Evolutionary conservation across 331 rosid species (phyloP).

Genomic region (Quercus lobata): DNA sequence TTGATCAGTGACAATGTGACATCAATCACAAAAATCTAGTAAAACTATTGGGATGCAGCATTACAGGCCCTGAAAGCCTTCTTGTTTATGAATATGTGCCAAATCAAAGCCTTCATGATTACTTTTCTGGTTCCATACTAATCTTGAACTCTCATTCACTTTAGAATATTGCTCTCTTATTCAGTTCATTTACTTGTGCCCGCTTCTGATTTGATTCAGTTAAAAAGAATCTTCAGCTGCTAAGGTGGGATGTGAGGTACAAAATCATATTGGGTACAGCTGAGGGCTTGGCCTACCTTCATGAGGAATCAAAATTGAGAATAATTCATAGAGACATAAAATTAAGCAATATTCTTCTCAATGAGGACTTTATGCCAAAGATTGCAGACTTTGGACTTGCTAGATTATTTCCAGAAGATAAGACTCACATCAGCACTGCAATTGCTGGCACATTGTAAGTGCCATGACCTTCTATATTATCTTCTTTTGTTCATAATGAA

Average conservation of each 20-base stretch:
- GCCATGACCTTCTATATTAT: background rate
- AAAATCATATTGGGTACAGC: constrained; percentile 65
- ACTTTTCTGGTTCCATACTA: constrained; percentile 43
- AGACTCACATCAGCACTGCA: constrained; percentile 66
- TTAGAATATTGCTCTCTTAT: constrained; percentile 11
- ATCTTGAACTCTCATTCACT: constrained; percentile 14
- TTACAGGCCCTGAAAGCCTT: constrained; percentile 86
- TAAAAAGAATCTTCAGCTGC: constrained; percentile 35
- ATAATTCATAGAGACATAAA: constrained; percentile 79
- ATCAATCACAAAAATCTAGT: constrained; percentile 66
- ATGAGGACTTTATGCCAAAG: constrained; percentile 50
- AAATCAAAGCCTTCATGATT: constrained; percentile 61
- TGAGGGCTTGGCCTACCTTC: constrained; percentile 80
- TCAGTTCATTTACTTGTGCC: background rate
- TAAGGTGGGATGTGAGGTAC: constrained; percentile 55
- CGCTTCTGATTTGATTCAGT: constrained; percentile 17
- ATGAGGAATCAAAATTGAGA: constrained; percentile 63
- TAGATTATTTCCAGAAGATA: constrained; percentile 66
- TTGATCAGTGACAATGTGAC: constrained; percentile 66
- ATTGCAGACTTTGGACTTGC: constrained; percentile 88
- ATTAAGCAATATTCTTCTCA: constrained; percentile 53
- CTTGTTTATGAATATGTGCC: constrained; percentile 52
- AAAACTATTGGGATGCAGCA: constrained; percentile 68
- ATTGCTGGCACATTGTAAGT: constrained; percentile 61
- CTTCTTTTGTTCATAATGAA: background rate